Evolutionary conservation across 2,329 filamentous ascomycete species (phyloP).

Genomic region (Pseudogymnoascus sp.): DNA sequence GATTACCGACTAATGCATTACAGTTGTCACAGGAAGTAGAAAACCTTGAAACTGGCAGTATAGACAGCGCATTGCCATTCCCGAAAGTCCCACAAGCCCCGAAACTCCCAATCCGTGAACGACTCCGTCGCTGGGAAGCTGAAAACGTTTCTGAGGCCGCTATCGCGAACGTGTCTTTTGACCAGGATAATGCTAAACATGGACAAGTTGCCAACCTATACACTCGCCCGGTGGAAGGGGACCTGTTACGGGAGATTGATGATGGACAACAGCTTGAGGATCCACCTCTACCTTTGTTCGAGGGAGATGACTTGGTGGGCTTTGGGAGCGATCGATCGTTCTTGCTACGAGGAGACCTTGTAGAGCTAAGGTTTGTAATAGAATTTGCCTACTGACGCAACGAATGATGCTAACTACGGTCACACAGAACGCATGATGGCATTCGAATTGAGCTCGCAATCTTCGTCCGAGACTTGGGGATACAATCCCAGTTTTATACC

Average conservation of each 20-base stretch:
- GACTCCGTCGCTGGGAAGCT: slow-evolving; percentile 1
- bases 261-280: background rate
- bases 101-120: slow-evolving; percentile 1
- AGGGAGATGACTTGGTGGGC: slow-evolving; percentile 41
- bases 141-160: background rate
- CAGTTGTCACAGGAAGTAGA: background rate
- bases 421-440: slow-evolving; percentile 13
- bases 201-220: background rate
- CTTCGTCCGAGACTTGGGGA: slow-evolving; percentile 35
- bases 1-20: background rate
- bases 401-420: slow-evolving; percentile 10
- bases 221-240: background rate
- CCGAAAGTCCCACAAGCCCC: background rate
- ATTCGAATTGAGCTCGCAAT: slow-evolving; percentile 34
- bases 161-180: background rate
- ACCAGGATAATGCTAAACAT: background rate
- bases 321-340: slow-evolving; percentile 23
- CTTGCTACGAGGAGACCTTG: slow-evolving; percentile 27
- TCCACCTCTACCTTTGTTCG: slow-evolving; percentile 27
- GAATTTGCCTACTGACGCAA: background rate
- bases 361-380: slow-evolving; percentile 23
- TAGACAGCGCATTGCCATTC: background rate
- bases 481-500: slow-evolving; percentile 38
- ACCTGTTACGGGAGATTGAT: background rate
- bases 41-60: background rate